Evolutionary conservation across 495 filamentous ascomycete genomes (phyloP).

Genomic region (Pyronema domesticum): DNA sequence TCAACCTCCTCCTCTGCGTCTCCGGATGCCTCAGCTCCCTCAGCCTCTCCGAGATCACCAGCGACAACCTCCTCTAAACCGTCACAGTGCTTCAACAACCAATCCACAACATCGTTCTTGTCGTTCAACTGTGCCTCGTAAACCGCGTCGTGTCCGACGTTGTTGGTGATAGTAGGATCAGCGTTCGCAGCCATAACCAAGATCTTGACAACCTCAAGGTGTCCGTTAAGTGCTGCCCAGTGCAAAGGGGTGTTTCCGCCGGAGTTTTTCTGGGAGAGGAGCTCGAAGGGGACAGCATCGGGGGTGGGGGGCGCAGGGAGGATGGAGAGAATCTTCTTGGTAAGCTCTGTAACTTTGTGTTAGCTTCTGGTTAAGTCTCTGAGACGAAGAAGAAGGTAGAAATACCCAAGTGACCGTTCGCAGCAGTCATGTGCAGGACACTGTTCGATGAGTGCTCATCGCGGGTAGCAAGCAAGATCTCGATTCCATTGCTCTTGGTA

Average conservation of each 20-base stretch:
- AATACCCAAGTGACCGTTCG: constrained; percentile 69
- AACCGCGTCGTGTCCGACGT: constrained; percentile 66
- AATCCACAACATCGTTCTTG: constrained; percentile 48
- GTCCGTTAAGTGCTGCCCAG: constrained; percentile 81
- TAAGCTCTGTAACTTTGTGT: constrained; percentile 27
- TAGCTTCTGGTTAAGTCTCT: not conserved
- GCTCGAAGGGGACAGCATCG: constrained; percentile 25
- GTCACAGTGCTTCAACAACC: constrained; percentile 39
- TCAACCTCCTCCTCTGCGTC: not conserved
- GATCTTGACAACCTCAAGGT: constrained; percentile 57
- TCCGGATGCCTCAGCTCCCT: not conserved
- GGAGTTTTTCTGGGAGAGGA: constrained; percentile 52
- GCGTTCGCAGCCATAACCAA: constrained; percentile 52
- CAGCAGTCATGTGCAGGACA: constrained; percentile 71
- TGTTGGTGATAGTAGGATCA: constrained; percentile 54
- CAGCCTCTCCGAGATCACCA: not conserved
- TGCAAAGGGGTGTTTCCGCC: constrained; percentile 79
- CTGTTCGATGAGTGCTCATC: constrained; percentile 55
- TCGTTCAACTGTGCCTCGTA: constrained; percentile 65
- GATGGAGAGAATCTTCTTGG: constrained; percentile 33
- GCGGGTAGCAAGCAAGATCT: constrained; percentile 45
- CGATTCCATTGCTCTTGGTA: constrained; percentile 30
- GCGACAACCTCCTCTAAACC: constrained; percentile 33
- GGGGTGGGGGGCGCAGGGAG: constrained; percentile 22
- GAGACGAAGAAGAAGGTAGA: not conserved